Base-by-base conservation (phyloP, 129 eudicot species). In the Arctium minus region DNA sequence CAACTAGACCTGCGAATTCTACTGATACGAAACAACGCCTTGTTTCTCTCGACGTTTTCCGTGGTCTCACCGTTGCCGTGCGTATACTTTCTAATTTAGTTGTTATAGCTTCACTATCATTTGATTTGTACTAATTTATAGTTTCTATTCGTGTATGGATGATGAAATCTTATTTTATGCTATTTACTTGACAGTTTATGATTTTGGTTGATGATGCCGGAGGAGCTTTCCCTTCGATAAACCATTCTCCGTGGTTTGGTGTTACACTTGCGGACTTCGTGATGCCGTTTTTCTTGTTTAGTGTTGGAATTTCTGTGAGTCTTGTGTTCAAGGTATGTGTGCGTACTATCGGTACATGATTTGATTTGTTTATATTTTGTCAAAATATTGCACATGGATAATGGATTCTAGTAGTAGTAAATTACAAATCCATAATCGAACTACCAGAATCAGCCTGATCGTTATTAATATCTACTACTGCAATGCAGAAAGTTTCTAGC, bases 201-300 rank as follows among this genome's bases (percentile, higher is more conserved):
- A 96, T 96, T 27, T 87, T 96, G 88, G 98, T 91, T 83, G 99
- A 96, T 82, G 89, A 96, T 84, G 98, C 94, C 68, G 99, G 98
- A 69, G 90, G 90, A 83, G 91, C 95, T 56, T 91, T 93, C 74
- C 98, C 99, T 12, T 87, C 97, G 13, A 89, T 96, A 38, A 93
- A 96, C 79, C 99, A 96, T 72, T 89, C 99, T 79, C 99, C 95
- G 8, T 96, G 99, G 99, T 91, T 88, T 64, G 97, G 97, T 29
- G 92, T 96, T 72, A 96, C 99, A 1, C 88, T 96, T 17, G 99
- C 99, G 0, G 99, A 96, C 81, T 93, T 96, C 64, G 99, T 93
- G 62, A 93, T 96, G 98, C 99, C 99, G 9, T 91, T 91, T 86
- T 96, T 96, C 84, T 87, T 93, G 69, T 91, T 96, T 67, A 89